phyloP scores from a whole-genome alignment of 495 filamentous ascomycete genomes.

The Neurospora sp. region DNA sequence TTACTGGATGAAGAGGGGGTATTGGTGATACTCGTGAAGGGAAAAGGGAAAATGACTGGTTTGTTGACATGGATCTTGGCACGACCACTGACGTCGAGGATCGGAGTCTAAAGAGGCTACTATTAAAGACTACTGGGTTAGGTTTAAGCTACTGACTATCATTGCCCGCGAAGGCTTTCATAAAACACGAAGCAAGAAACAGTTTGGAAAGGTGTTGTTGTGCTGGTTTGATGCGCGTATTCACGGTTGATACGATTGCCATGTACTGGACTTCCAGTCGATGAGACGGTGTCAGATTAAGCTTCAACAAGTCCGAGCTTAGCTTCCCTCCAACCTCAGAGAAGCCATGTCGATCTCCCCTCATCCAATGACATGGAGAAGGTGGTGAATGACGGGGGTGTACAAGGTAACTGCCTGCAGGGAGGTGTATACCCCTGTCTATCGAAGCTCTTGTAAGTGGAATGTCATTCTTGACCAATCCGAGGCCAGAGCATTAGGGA shows the following conservation, averaged over 20 bases:
- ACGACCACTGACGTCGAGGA: background rate
- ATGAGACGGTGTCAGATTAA: background rate
- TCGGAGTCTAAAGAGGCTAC: background rate
- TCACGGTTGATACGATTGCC: background rate
- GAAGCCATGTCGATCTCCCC: background rate
- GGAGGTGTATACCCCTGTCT: background rate
- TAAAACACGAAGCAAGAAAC: background rate
- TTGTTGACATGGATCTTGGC: background rate
- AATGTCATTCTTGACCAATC: background rate
- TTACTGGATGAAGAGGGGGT: background rate
- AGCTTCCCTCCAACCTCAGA: background rate
- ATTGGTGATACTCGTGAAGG: background rate
- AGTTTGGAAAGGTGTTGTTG: background rate
- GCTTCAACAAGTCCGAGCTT: background rate
- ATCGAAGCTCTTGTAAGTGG: background rate
- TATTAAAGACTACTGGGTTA: background rate
- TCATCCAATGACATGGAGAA: background rate
- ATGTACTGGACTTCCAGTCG: background rate
- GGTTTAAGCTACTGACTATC: background rate
- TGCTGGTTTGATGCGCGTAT: background rate
- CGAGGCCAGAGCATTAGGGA: background rate
- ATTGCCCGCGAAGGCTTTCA: background rate
- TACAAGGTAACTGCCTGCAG: background rate
- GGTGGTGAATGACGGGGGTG: background rate
- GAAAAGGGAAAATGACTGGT: background rate